Evolutionary conservation across 306 rosid genomes (phyloP).

Genomic region (Cicer cuneatum): DNA sequence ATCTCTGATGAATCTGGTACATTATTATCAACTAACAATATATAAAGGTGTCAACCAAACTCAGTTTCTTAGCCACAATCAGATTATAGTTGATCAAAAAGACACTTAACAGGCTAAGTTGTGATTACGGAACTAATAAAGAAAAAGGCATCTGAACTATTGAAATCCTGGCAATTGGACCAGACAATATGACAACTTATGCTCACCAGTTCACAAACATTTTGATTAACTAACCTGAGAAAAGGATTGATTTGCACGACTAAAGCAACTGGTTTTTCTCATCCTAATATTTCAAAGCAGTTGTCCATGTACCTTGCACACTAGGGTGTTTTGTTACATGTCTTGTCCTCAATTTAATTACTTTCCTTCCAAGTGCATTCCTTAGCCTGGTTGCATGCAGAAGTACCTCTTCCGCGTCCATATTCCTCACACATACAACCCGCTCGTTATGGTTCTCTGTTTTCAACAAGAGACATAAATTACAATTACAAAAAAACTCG

Average conservation of each 20-base stretch:
- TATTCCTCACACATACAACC: slow-evolving; percentile 82
- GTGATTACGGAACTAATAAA: background rate
- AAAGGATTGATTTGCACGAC: slow-evolving; percentile 11
- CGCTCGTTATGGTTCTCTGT: slow-evolving; percentile 72
- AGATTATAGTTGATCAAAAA: background rate
- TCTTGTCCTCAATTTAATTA: slow-evolving; percentile 82
- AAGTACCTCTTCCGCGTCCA: slow-evolving; percentile 81
- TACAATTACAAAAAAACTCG: background rate
- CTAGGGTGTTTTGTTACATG: slow-evolving; percentile 85
- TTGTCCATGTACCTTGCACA: slow-evolving; percentile 96
- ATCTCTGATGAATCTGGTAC: background rate
- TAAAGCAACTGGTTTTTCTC: slow-evolving; percentile 25
- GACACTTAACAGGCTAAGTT: background rate
- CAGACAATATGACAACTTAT: slow-evolving; percentile 15
- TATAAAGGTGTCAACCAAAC: background rate
- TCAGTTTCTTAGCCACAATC: background rate
- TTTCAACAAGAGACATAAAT: slow-evolving; percentile 40
- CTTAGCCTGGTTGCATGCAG: slow-evolving; percentile 73
- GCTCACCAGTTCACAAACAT: slow-evolving; percentile 18
- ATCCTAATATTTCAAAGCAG: slow-evolving; percentile 63
- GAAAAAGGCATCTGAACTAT: background rate
- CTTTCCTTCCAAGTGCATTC: slow-evolving; percentile 91
- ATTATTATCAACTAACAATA: background rate
- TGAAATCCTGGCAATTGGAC: slow-evolving; percentile 19
- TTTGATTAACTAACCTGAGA: background rate